Conservation (phyloP, 2,329 filamentous ascomycete genomes). For the Exophiala sp. region DNA sequence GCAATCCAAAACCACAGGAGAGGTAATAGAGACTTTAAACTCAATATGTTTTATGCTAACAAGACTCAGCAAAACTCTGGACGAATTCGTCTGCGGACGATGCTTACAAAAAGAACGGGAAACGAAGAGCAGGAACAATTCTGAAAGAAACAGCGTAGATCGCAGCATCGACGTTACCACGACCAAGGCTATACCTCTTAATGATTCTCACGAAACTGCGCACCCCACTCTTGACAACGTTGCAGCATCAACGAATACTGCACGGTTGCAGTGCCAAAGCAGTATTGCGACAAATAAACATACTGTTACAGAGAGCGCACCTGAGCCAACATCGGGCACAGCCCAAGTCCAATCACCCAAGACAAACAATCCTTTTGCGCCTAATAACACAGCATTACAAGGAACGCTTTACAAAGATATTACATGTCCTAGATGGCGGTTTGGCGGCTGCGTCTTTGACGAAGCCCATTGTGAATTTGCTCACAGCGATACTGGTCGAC, state of each 20-base stretch:
- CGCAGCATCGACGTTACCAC: background rate
- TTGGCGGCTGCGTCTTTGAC: slow-evolving; percentile 2
- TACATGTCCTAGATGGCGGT: slow-evolving; percentile 18
- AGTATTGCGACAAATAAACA: background rate
- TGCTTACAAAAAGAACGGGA: slow-evolving; percentile 12
- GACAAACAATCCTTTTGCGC: background rate
- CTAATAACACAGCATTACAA: background rate
- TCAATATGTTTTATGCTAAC: background rate
- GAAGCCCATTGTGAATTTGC: slow-evolving; percentile 22
- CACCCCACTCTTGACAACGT: no score
- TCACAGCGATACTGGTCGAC: slow-evolving; percentile 16
- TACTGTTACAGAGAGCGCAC: no score
- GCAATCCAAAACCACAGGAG: slow-evolving; percentile 17
- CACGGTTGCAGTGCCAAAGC: background rate
- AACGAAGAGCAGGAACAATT: background rate
- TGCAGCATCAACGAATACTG: no score
- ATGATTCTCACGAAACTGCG: no score
- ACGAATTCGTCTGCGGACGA: slow-evolving; percentile 21
- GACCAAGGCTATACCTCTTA: background rate
- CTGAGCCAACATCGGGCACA: no score
- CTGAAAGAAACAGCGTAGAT: background rate
- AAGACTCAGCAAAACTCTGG: slow-evolving; percentile 1
- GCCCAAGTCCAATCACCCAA: no score
- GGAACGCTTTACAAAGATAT: slow-evolving; percentile 20
- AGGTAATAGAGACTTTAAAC: slow-evolving; percentile 3